A percentile compares a stretch with the other conserved stretches of the same genome.
Evolutionary conservation across 2,329 filamentous ascomycete genomes (phyloP).

Genomic region (Fusarium fujikuroi): DNA sequence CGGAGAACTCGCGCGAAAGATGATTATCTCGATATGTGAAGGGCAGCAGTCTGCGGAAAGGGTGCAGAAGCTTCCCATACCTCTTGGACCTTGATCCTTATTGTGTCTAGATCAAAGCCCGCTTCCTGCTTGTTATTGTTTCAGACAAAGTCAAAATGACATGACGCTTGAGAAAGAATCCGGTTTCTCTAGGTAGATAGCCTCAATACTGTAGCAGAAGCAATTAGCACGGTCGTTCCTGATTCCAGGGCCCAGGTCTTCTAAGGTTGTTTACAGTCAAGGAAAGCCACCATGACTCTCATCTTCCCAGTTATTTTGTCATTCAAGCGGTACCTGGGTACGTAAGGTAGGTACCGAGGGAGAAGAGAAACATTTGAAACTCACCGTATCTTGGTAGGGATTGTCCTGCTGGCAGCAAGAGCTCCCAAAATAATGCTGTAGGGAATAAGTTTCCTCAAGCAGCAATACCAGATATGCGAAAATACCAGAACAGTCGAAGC

Average conservation of each 20-base stretch:
- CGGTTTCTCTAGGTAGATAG: too few species aligned
- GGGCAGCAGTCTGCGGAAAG: not conserved
- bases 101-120: not conserved
- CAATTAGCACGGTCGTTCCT: not conserved
- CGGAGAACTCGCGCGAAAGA: not conserved
- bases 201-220: not conserved
- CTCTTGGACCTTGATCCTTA: not conserved
- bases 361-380: not conserved
- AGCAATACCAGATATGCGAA: not conserved
- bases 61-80: not conserved
- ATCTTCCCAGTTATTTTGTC: not conserved
- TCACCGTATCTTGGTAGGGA: not conserved
- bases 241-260: not conserved
- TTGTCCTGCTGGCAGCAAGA: not conserved
- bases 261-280: not conserved
- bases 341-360: not conserved
- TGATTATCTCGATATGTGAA: not conserved
- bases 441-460: not conserved
- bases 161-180: not conserved
- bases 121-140: not conserved
- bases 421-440: not conserved
- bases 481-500: not conserved
- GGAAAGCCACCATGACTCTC: not conserved
- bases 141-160: not conserved
- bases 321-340: not conserved